Percentiles rank a stretch among this genome's conserved stretches.
Conservation (phyloP, 2,329 filamentous ascomycete species). For the Balansia obtecta region DNA sequence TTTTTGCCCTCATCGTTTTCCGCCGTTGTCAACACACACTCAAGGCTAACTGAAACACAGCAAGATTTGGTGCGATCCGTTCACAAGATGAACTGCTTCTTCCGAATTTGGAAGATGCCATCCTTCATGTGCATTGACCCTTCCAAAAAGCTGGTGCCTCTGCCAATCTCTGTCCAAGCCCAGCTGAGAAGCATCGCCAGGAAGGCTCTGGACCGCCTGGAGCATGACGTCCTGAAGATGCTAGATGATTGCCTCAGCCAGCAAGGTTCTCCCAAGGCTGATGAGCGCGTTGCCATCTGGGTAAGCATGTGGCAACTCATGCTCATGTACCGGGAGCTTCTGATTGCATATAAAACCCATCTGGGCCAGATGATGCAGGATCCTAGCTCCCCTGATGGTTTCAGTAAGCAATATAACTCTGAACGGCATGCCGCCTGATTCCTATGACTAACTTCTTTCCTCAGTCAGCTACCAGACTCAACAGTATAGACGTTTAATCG, state of each 20-base stretch:
- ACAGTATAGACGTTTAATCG: conserved; percentile 17
- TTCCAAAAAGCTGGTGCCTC: conserved; percentile 21
- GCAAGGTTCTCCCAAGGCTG: conserved; percentile 23
- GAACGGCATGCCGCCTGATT: not conserved
- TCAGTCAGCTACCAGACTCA: conserved; percentile 10
- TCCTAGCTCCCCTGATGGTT: conserved; percentile 11
- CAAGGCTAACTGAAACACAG: conserved; percentile 18
- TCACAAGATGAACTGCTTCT: conserved; percentile 36
- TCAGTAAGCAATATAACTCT: conserved; percentile 6
- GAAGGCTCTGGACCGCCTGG: conserved; percentile 23
- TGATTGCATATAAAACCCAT: conserved; percentile 18
- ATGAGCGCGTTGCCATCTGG: conserved; percentile 33
- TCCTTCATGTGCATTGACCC: conserved; percentile 29
- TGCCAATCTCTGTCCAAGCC: conserved; percentile 28
- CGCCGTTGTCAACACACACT: too few species aligned
- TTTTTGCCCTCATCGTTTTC: too few species aligned
- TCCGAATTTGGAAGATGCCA: conserved; percentile 33
- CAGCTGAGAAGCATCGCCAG: conserved; percentile 27
- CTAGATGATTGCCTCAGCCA: conserved; percentile 27
- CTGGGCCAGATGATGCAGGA: conserved; percentile 14
- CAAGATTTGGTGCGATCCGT: conserved; percentile 30
- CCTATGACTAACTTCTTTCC: not conserved
- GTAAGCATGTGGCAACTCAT: conserved; percentile 37
- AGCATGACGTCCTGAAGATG: conserved; percentile 27
- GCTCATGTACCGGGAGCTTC: conserved; percentile 33